Percentiles rank a stretch among this genome's conserved stretches.
phyloP scores from a whole-genome alignment of 805 yeast species.

The Metschnikowia bowlesiae region DNA sequence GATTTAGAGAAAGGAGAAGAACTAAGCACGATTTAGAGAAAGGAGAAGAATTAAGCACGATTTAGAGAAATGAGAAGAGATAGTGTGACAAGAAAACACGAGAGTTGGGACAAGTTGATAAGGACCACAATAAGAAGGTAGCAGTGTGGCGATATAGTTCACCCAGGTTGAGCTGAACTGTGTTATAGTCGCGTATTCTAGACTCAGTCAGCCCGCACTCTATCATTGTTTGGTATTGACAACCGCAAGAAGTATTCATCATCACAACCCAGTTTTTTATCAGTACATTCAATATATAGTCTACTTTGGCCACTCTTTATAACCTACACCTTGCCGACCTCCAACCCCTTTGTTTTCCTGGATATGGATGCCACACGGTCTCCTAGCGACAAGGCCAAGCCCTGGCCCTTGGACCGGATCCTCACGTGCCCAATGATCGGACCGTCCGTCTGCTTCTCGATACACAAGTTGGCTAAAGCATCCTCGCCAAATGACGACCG shows the following conservation, averaged over 20 bases:
- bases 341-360: conserved; percentile 34
- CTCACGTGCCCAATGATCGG: conserved; percentile 90
- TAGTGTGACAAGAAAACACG: no score
- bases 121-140: no score
- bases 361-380: conserved; percentile 87
- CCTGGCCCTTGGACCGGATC: conserved; percentile 96
- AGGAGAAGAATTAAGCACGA: neutral
- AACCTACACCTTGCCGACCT: conserved; percentile 11
- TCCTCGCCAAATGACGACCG: conserved; percentile 95
- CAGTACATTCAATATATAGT: neutral
- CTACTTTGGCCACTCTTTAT: neutral
- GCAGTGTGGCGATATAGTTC: no score
- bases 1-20: no score
- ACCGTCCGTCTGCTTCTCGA: conserved; percentile 73
- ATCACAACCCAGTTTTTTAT: neutral
- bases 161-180: no score
- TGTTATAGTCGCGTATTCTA: no score
- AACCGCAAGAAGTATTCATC: neutral
- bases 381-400: conserved; percentile 90
- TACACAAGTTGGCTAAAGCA: conserved; percentile 91
- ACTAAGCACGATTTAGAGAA: no score
- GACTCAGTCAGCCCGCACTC: no score
- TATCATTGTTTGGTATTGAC: no score
- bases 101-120: no score
- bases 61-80: no score